Conservation (phyloP, 345 rosid species). For the Pseudoturritis turrita region DNA sequence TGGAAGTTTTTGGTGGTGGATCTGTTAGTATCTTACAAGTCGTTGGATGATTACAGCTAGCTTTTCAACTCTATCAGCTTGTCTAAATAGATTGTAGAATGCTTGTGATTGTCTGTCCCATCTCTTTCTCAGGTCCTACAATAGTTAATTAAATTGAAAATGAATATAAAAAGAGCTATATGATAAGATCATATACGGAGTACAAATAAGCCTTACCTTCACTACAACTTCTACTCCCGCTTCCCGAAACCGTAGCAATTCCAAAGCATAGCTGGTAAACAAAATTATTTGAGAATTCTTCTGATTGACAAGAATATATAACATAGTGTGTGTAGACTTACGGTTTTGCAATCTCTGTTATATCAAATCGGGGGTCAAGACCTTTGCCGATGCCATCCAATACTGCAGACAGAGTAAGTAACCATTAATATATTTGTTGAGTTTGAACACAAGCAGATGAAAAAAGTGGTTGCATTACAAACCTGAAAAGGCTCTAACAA, state of each 20-base stretch:
- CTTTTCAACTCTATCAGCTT: conserved; percentile 92
- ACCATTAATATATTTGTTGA: background rate
- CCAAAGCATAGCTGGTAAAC: conserved; percentile 77
- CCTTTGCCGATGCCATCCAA: conserved; percentile 99
- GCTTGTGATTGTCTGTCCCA: conserved; percentile 97
- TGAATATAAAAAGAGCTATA: background rate
- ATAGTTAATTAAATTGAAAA: conserved; percentile 5
- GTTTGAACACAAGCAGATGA: background rate
- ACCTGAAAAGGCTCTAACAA: conserved; percentile 99
- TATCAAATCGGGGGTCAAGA: conserved; percentile 95
- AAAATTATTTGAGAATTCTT: conserved; percentile 22
- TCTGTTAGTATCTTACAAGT: conserved; percentile 48
- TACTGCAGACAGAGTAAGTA: conserved; percentile 45
- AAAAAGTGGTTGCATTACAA: background rate
- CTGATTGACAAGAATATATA: conserved; percentile 1
- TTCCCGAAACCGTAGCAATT: conserved; percentile 83
- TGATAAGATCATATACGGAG: background rate
- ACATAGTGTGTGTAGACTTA: conserved; percentile 36
- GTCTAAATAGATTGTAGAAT: conserved; percentile 89
- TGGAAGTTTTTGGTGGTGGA: background rate
- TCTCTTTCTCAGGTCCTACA: conserved; percentile 85
- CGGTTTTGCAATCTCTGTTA: conserved; percentile 98
- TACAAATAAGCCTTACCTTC: conserved; percentile 49
- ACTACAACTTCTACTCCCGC: conserved; percentile 91
- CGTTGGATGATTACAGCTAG: conserved; percentile 79